Evolutionary conservation across 2,329 filamentous ascomycete genomes (phyloP).

Genomic region (Calonectria crousiana): DNA sequence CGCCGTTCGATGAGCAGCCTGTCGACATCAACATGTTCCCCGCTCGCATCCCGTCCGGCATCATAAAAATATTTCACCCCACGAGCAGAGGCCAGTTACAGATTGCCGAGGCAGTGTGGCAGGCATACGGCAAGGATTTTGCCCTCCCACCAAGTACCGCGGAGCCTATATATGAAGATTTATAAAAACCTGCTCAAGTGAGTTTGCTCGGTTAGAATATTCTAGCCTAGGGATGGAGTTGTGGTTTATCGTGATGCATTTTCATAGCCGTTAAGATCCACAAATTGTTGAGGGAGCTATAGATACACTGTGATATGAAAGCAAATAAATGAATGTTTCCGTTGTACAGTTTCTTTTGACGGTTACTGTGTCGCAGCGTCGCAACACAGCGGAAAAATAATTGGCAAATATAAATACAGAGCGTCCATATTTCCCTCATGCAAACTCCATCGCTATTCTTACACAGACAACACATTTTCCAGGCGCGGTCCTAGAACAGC

Average conservation of each 20-base stretch:
- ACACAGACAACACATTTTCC: background rate
- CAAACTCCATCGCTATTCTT: no score
- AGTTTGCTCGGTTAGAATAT: background rate
- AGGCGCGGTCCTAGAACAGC: constrained; percentile 35
- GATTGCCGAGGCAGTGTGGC: background rate
- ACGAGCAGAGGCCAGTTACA: constrained; percentile 4
- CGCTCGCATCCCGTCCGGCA: constrained; percentile 1
- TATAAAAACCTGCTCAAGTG: background rate
- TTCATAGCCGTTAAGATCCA: background rate
- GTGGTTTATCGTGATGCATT: background rate
- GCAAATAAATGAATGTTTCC: background rate
- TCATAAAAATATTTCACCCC: constrained; percentile 17
- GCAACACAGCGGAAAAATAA: background rate
- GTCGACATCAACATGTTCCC: constrained; percentile 9
- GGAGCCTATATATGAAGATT: background rate
- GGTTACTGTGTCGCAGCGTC: background rate
- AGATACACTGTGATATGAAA: background rate
- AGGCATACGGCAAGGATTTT: background rate
- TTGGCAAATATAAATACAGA: background rate
- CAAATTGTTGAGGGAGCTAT: background rate
- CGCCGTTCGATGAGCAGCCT: constrained; percentile 4
- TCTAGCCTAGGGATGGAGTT: background rate
- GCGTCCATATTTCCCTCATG: background rate
- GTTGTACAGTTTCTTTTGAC: background rate
- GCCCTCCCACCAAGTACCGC: background rate